Conservation (phyloP, 768 basidiomycete species). For the Boletus subcaerulescens region DNA sequence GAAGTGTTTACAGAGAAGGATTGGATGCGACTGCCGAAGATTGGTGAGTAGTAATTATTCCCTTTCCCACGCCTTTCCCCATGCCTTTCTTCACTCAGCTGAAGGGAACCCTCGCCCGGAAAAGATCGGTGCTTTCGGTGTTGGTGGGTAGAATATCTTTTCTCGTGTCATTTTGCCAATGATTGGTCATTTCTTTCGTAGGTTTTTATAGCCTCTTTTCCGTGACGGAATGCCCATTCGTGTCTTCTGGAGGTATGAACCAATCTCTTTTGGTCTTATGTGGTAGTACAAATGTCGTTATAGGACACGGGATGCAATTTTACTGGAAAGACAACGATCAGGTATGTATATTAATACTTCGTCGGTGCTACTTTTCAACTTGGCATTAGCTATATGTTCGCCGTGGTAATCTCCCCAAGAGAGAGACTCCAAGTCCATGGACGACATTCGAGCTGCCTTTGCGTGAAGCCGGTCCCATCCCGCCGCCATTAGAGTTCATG, state of each 20-base stretch:
- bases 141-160: neutral
- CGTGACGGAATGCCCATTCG: slow-evolving; percentile 42
- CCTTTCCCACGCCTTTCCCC: no score
- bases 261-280: neutral
- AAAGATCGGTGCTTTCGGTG: neutral
- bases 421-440: slow-evolving; percentile 44
- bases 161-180: no score
- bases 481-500: slow-evolving; percentile 76
- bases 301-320: neutral
- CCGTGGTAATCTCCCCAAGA: neutral
- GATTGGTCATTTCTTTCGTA: slow-evolving; percentile 11
- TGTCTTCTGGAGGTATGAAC: neutral
- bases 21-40: neutral
- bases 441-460: slow-evolving; percentile 85
- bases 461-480: slow-evolving; percentile 73
- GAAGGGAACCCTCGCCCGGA: neutral
- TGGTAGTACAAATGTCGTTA: no score
- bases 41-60: neutral
- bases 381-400: neutral
- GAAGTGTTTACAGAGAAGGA: slow-evolving; percentile 18
- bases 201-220: slow-evolving; percentile 81
- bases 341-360: neutral
- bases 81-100: neutral
- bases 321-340: neutral
- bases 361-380: neutral